Conservation (phyloP, 2,329 filamentous ascomycete genomes). For the Pyricularia grisea region DNA sequence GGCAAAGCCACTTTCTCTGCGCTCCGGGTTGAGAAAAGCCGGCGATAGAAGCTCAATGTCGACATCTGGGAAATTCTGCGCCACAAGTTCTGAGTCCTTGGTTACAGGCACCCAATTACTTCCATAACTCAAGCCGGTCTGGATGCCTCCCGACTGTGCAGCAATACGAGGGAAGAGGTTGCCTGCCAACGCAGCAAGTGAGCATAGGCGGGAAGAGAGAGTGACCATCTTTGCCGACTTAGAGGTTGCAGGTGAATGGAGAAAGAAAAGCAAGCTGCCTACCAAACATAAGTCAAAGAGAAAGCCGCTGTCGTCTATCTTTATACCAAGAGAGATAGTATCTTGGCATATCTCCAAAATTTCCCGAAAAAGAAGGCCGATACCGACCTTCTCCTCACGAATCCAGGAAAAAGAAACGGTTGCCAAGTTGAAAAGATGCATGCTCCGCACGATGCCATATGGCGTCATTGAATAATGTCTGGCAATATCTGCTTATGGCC, state of each 20-base stretch:
- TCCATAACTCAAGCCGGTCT: neutral
- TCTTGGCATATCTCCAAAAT: neutral
- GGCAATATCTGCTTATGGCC: no score
- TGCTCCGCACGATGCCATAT: no score
- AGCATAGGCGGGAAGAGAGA: neutral
- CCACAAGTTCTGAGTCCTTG: slow-evolving; percentile 1
- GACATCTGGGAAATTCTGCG: slow-evolving; percentile 1
- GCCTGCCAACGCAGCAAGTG: neutral
- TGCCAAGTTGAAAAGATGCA: neutral
- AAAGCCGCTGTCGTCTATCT: neutral
- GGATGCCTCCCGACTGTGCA: neutral
- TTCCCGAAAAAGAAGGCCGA: neutral
- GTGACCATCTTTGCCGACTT: neutral
- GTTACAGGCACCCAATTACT: neutral
- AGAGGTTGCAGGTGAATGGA: neutral
- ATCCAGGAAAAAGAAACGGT: neutral
- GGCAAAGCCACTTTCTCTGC: neutral
- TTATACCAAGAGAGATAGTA: neutral
- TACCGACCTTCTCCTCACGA: neutral
- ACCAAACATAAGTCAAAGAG: neutral
- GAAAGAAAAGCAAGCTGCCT: neutral
- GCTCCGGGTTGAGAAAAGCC: neutral
- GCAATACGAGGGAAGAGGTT: neutral
- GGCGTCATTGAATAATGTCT: no score
- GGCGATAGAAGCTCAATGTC: slow-evolving; percentile 2